Evolutionary conservation across 345 rosid genomes (phyloP).

Genomic region (Balakata baccata): DNA sequence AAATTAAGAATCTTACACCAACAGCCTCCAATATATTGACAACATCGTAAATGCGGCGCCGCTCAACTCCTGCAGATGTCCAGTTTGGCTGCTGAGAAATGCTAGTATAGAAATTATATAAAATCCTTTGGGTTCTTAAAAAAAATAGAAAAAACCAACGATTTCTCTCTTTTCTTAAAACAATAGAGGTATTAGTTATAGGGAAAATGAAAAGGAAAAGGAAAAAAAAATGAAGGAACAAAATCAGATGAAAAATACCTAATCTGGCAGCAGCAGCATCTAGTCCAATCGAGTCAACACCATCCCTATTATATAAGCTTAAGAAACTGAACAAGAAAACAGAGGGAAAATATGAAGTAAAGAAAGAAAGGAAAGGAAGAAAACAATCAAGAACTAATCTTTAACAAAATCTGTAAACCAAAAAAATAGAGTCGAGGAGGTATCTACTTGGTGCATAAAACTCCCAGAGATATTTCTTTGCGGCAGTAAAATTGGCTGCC

Average conservation of each 20-base stretch:
- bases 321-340: conserved; percentile 40
- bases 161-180: conserved; percentile 6
- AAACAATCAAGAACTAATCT: background rate
- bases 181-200: background rate
- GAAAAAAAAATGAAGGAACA: background rate
- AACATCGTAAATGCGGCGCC: conserved; percentile 76
- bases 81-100: conserved; percentile 2
- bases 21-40: conserved; percentile 76
- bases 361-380: background rate
- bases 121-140: background rate
- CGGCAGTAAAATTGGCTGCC: conserved; percentile 50
- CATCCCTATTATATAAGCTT: conserved; percentile 50
- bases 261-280: conserved; percentile 63
- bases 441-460: conserved; percentile 63
- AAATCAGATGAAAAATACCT: conserved; percentile 34
- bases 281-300: conserved; percentile 56
- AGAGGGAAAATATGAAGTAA: no score
- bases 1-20: conserved; percentile 43
- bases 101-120: background rate
- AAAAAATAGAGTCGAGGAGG: background rate
- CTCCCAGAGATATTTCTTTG: conserved; percentile 77
- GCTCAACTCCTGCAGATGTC: conserved; percentile 54
- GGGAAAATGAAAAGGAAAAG: background rate
- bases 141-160: no score
- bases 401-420: conserved; percentile 12